Base-by-base conservation (phyloP, 495 filamentous ascomycete genomes). In the Astrothelium macrocarpum region DNA sequence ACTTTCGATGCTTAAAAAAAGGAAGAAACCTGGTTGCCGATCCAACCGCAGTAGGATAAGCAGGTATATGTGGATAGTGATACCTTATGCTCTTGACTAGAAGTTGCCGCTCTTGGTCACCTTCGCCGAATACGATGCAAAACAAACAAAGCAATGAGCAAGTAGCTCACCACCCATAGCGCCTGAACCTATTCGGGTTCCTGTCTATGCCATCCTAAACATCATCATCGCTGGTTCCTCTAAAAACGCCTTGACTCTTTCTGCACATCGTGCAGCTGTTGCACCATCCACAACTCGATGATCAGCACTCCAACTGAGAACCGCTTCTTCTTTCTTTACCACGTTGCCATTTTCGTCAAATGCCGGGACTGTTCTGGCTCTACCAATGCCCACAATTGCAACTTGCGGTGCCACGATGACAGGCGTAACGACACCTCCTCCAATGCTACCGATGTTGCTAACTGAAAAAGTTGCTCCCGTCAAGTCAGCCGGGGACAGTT, bases 281-380 rank as follows among this genome's bases (percentile, higher is more conserved):
- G 91, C 94, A 4, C 95, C 95, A 77, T 99, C 95, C 53, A 97
- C 84, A 59, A 97, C 86, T 4, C 95, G 79, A 77, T 99, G 95
- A 75, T 99, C 95, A 23, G 93, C 95, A 71, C 90, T 93, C 92
- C 92, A 99, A 71, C 90, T 96, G 68, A 97, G 93, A 72, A 94
- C 89, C 68, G 85, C 84, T 32, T 90, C 78, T 64, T 88, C 82
- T 73, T 81, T 84, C 70, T 75, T 79, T 26, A 90, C 77, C 23
- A 91, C 72, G 65, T 81, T 76, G 7, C 77, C 81, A 23, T 76
- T 68, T 53, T 73, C 71, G 25, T 74, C 71, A 73, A 92, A 92
- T n/a, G 84, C 85, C 14, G 89, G 90, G 28, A 90, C 78, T 1
- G 81, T 80, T 70, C 84, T 87, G 71, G 87, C 84, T 71, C 87